Percentiles rank a stretch among this genome's conserved stretches.
phyloP scores from a whole-genome alignment of 208 protist genomes.

The Tritrichomonas musculus region DNA sequence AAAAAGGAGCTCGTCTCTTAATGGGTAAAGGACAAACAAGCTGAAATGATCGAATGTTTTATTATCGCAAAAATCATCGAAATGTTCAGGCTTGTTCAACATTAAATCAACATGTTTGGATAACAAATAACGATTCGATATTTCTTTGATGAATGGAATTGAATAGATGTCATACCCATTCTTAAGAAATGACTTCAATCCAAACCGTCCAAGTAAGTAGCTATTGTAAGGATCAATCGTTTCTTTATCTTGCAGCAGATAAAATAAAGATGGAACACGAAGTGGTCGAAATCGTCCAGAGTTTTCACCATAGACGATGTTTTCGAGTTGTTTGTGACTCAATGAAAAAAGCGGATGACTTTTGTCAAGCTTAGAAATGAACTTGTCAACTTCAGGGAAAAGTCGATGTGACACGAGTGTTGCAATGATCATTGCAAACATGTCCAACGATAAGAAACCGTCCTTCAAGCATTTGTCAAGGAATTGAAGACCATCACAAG shows the following conservation, averaged over 20 bases:
- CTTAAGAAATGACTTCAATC: not conserved
- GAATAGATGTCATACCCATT: not conserved
- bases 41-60: not conserved
- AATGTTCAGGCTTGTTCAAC: not conserved
- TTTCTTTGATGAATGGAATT: constrained; percentile 19
- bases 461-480: not conserved
- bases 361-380: not conserved
- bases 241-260: not conserved
- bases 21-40: not conserved
- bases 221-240: constrained; percentile 4
- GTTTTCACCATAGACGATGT: not conserved
- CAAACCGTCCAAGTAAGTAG: not conserved
- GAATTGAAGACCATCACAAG: not conserved
- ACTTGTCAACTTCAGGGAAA: not conserved
- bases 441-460: not conserved
- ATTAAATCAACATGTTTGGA: not conserved
- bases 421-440: not conserved
- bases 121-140: not conserved
- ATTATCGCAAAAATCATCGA: not conserved
- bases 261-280: not conserved
- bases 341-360: not conserved
- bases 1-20: not conserved
- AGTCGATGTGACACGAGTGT: not conserved
- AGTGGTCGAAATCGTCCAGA: not conserved
- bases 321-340: not conserved